phyloP scores from a whole-genome alignment of 768 basidiomycete species.

The Coprinellus micaceus region DNA sequence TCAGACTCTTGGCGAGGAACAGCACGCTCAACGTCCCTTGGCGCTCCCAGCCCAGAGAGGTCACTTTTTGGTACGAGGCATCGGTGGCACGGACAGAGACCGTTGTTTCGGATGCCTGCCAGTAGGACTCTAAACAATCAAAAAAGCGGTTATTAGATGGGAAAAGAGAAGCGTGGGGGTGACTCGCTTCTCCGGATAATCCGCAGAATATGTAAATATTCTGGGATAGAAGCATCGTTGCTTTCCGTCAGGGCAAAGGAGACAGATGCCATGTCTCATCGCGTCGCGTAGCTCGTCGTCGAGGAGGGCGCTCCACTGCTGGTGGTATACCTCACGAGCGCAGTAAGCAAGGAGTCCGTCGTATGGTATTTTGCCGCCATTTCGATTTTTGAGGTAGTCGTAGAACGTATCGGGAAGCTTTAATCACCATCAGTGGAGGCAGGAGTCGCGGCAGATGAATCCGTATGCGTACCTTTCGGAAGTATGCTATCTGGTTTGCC shows the following conservation, averaged over 20 bases:
- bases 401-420: constrained; percentile 23
- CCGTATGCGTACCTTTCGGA: constrained; percentile 1
- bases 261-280: constrained; percentile 30
- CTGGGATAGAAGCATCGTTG: constrained; percentile 27
- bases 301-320: constrained; percentile 27
- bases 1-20: neutral
- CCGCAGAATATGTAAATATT: constrained; percentile 34
- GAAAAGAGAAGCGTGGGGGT: constrained; percentile 2
- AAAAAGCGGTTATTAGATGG: neutral
- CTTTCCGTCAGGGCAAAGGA: constrained; percentile 30
- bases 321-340: constrained; percentile 30
- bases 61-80: constrained; percentile 22
- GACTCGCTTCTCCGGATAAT: constrained; percentile 42
- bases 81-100: constrained; percentile 29
- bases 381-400: constrained; percentile 11
- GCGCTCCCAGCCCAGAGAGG: constrained; percentile 25
- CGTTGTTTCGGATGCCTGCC: constrained; percentile 27
- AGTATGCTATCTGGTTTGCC: constrained; percentile 18
- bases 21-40: constrained; percentile 12
- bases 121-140: constrained; percentile 20
- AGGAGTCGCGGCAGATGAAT: too few species aligned
- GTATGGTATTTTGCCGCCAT: constrained; percentile 17
- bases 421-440: too few species aligned
- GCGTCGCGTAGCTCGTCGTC: constrained; percentile 30
- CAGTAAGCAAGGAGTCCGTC: constrained; percentile 28